Evolutionary conservation across 805 yeast genomes (phyloP), one percentile per base, ranked within the genome.

Genomic region (Starmerella etchellsii): DNA sequence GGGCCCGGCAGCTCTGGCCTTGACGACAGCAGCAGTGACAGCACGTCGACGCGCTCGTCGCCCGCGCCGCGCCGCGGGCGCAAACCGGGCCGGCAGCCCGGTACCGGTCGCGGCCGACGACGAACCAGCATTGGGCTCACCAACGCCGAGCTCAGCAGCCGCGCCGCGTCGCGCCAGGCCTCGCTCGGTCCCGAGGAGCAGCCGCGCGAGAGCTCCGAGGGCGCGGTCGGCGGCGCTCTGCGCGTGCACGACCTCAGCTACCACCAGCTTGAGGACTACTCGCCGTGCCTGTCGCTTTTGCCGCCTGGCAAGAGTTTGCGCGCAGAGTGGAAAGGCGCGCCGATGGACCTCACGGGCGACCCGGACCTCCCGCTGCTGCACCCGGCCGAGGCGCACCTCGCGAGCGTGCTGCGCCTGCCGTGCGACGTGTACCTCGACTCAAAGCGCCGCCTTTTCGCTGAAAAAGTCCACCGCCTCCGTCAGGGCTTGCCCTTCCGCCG

Each of bases 261-360:
- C 36, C 50, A 53, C 21, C 59, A 61, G 45, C 48, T 87, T 41
- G 85, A 85, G 28, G 95, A 85, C 60, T 84, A 69, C 60, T 75
- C 83, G n/a, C 96, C 96, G 3, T 67, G 80, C 16, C 50, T 73
- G 13, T 54, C 66, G 2, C 67, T 80, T 1, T 65, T 87, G 47
- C 93, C 94, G 4, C 52, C 73, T 54, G 64, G 70, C 42, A 76
- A 79, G 63, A 76, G 83, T 49, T 67, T 87, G 52, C 79, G 79
- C 56, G 81, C 93, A 27, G 97, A 88, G 60, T 88, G 98, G 98
- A 88, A 87, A 64, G 98, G 97, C 10, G 94, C 85, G 53, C 94
- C 96, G 28, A 85, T 88, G 95, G 93, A 82, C 59, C 69, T 88
- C 42, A 68, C 78, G 15, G 54, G 61, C 25, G 97, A 91, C 61